Evolutionary conservation across 805 yeast species (phyloP).

Genomic region (Wickerhamomyces bovis): DNA sequence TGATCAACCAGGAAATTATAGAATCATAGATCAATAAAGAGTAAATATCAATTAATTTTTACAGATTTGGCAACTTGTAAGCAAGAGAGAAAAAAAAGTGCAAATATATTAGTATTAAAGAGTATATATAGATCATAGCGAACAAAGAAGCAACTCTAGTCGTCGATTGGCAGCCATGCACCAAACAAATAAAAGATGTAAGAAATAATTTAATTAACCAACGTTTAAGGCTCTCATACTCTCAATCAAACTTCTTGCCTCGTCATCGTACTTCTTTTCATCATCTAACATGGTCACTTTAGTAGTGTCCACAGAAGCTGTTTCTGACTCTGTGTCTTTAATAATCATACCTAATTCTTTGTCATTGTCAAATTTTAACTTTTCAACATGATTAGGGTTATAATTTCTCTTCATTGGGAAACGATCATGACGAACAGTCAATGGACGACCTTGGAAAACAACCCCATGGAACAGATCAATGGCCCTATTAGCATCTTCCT

Average conservation of each 20-base stretch:
- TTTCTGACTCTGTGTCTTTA: neutral
- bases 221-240: conserved; percentile 12
- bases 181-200: too few relatives aligned
- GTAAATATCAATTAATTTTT: neutral
- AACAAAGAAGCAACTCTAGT: too few relatives aligned
- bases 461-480: conserved; percentile 45
- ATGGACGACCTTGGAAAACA: conserved; percentile 51
- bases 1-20: neutral
- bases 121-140: too few relatives aligned
- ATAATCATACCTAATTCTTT: neutral
- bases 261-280: conserved; percentile 19
- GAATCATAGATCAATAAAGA: neutral
- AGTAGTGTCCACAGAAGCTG: neutral
- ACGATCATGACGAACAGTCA: conserved; percentile 57
- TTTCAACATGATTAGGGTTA: conserved; percentile 7
- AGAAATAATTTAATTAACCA: conserved; percentile 14
- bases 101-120: too few relatives aligned
- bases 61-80: too few relatives aligned
- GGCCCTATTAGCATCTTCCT: conserved; percentile 40
- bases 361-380: conserved; percentile 13
- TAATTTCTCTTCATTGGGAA: conserved; percentile 30
- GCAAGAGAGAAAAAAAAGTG: too few relatives aligned
- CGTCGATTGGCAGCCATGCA: too few relatives aligned
- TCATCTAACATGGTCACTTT: conserved; percentile 1
- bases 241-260: conserved; percentile 21